Percentiles rank a stretch among this genome's conserved stretches.
These are phyloP conservation scores for Botrytis byssoidea DNA, from an alignment of 2,329 filamentous ascomycete species.

Conservation along the genomic window DNA sequence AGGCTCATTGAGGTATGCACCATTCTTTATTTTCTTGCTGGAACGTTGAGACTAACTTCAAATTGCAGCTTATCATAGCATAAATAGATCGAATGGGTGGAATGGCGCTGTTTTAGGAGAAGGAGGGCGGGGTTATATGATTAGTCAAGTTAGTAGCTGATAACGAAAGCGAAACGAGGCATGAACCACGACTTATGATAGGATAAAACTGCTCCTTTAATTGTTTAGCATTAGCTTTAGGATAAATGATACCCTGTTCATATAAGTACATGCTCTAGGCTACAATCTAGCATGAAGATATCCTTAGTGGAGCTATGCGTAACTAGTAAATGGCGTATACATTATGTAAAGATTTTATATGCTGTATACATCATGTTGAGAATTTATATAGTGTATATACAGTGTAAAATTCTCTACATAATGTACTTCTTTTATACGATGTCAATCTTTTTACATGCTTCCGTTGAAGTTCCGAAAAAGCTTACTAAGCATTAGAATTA, in stretches of 20 bases:
- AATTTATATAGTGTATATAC: too few species aligned
- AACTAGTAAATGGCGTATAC: too few species aligned
- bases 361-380: too few species aligned
- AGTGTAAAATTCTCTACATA: too few species aligned
- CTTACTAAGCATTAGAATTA: too few species aligned
- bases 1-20: slow-evolving; percentile 36
- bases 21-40: background rate
- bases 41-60: background rate
- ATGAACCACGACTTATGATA: slow-evolving; percentile 19
- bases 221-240: slow-evolving; percentile 14
- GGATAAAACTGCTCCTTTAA: slow-evolving; percentile 1
- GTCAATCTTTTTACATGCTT: too few species aligned
- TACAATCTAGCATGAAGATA: background rate
- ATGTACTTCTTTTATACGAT: too few species aligned
- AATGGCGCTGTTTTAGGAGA: too few species aligned
- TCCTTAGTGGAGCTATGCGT: too few species aligned
- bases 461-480: too few species aligned
- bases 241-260: slow-evolving; percentile 21
- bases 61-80: slow-evolving; percentile 25
- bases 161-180: slow-evolving; percentile 5
- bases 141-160: background rate
- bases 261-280: background rate
- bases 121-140: background rate
- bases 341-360: too few species aligned
- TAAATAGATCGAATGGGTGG: background rate